Evolutionary conservation across 2,329 filamentous ascomycete genomes (phyloP).

Genomic region (Metarhizium anisopliae): DNA sequence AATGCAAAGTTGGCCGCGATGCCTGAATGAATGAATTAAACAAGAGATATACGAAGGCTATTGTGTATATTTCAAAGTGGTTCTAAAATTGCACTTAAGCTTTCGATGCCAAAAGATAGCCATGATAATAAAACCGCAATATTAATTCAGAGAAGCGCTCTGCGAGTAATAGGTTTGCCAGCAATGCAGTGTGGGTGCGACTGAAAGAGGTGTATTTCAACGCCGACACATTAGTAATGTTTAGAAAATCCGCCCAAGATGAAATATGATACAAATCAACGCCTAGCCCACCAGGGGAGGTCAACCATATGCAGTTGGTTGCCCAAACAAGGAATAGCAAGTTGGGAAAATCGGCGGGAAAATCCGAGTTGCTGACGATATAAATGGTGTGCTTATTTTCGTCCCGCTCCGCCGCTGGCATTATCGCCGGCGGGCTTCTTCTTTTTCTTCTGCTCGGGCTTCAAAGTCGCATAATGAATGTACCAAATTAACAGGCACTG

Average conservation of each 20-base stretch:
- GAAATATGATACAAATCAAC: background rate
- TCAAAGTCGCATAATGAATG: constrained; percentile 51
- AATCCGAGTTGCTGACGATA: too few relatives aligned
- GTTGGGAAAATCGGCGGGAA: background rate
- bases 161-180: background rate
- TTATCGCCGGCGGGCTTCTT: constrained; percentile 11
- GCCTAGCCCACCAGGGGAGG: background rate
- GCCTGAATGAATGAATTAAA: background rate
- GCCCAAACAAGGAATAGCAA: background rate
- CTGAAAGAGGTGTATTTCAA: background rate
- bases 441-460: constrained; percentile 47
- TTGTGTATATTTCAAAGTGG: background rate
- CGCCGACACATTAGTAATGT: background rate
- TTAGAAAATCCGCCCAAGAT: background rate
- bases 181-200: background rate
- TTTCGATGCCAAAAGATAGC: background rate
- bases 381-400: background rate
- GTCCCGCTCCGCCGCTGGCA: background rate
- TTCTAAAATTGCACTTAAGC: background rate
- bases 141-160: background rate
- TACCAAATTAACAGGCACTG: constrained; percentile 43
- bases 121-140: background rate
- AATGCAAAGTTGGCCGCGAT: background rate
- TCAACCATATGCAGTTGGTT: background rate
- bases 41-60: background rate